Conservation (phyloP, 1,284 basidiomycete genomes). For the Apiotrichum sp. region DNA sequence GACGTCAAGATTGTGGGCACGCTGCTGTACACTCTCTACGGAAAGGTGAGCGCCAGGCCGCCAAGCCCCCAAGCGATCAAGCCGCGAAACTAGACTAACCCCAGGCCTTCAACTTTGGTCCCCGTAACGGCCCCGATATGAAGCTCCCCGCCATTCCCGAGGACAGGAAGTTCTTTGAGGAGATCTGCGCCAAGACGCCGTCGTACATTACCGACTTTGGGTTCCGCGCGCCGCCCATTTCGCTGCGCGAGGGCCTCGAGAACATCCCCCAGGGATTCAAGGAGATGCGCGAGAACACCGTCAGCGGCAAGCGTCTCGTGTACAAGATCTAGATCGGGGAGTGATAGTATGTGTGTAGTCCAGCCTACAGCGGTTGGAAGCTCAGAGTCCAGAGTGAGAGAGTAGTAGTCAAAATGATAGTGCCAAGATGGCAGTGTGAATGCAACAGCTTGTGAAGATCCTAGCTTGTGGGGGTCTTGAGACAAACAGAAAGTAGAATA, state of each 20-base stretch:
- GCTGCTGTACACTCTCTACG: constrained; percentile 35
- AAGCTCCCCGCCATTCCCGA: constrained; percentile 19
- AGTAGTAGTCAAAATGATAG: too few species aligned
- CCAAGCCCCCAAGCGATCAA: too few species aligned
- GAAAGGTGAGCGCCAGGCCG: constrained; percentile 7
- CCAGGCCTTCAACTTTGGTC: constrained; percentile 30
- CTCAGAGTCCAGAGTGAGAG: too few species aligned
- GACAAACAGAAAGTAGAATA: too few species aligned
- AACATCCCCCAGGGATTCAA: constrained; percentile 25
- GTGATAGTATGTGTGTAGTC: too few species aligned
- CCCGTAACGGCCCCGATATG: constrained; percentile 13
- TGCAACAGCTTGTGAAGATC: too few species aligned
- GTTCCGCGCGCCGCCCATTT: constrained; percentile 31
- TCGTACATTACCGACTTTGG: constrained; percentile 20
- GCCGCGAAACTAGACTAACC: neutral
- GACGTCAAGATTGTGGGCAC: constrained; percentile 29
- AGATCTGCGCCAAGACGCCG: constrained; percentile 21
- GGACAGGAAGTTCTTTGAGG: constrained; percentile 24
- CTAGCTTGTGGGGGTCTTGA: too few species aligned
- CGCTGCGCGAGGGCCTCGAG: constrained; percentile 25
- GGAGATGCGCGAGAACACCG: constrained; percentile 20
- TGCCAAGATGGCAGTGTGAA: too few species aligned
- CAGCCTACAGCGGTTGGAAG: too few species aligned
- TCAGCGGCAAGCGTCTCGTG: constrained; percentile 13
- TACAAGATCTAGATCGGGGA: constrained; percentile 9